phyloP scores from a whole-genome alignment of 202 grass and related monocot species.

The Saccharum hybrid region DNA sequence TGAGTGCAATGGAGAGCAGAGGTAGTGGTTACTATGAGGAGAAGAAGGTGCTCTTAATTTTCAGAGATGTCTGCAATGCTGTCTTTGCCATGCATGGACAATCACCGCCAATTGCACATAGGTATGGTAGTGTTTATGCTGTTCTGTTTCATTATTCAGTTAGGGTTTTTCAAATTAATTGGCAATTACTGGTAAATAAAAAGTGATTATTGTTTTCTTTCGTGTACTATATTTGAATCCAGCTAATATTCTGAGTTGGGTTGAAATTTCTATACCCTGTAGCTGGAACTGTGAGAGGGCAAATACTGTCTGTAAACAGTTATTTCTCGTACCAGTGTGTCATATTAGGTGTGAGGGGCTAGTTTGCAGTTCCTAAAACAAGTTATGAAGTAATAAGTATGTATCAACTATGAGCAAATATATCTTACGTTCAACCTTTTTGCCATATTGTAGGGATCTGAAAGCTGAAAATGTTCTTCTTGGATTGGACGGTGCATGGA shows the following conservation, averaged over 20 bases:
- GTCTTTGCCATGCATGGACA: constrained; percentile 85
- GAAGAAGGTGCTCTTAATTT: constrained; percentile 76
- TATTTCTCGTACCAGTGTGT: neutral
- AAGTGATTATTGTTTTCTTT: constrained; percentile 16
- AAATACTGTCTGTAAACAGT: constrained; percentile 26
- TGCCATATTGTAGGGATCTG: constrained; percentile 56
- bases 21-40: constrained; percentile 76
- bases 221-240: constrained; percentile 20
- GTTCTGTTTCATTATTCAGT: constrained; percentile 33
- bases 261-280: constrained; percentile 27
- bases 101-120: constrained; percentile 83
- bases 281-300: constrained; percentile 14
- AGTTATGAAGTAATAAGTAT: too few relatives aligned
- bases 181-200: neutral
- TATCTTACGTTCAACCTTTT: constrained; percentile 28
- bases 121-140: constrained; percentile 39
- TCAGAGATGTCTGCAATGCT: constrained; percentile 81
- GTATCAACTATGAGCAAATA: neutral
- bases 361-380: constrained; percentile 18
- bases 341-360: constrained; percentile 16
- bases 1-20: constrained; percentile 66
- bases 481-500: constrained; percentile 85
- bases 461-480: constrained; percentile 93
- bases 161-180: constrained; percentile 3
- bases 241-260: neutral